Conservation (phyloP, 176 grass and related monocot genomes). For the Oryza brachyantha region DNA sequence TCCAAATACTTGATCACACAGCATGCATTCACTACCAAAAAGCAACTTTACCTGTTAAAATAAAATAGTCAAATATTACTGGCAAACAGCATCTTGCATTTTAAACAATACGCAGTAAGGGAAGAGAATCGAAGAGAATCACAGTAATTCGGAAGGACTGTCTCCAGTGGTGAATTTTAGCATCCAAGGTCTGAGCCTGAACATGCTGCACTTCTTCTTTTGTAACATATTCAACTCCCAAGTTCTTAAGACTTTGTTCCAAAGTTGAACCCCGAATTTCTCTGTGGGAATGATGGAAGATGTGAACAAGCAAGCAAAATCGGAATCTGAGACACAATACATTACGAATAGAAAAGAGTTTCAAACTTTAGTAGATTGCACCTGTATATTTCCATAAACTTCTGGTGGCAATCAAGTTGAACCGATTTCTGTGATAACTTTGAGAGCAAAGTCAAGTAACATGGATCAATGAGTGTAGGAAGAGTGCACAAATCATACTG, state of each 20-base stretch:
- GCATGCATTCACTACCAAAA: conserved; percentile 57
- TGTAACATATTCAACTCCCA: conserved; percentile 57
- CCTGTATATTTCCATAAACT: conserved; percentile 62
- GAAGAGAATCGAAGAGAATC: conserved; percentile 32
- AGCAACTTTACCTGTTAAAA: conserved; percentile 57
- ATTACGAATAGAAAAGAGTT: neutral
- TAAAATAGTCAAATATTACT: conserved; percentile 12
- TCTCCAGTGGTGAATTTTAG: conserved; percentile 50
- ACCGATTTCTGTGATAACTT: conserved; percentile 50
- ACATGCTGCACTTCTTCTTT: conserved; percentile 57
- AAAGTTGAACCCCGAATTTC: conserved; percentile 44
- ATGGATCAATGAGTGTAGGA: conserved; percentile 53
- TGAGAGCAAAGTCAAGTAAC: conserved; percentile 42
- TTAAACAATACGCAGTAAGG: neutral
- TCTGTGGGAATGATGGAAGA: conserved; percentile 25
- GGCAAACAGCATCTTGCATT: neutral
- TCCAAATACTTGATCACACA: conserved; percentile 64
- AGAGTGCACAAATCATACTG: conserved; percentile 26
- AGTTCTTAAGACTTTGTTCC: conserved; percentile 44
- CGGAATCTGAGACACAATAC: neutral
- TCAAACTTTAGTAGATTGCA: conserved; percentile 15
- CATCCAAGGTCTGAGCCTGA: conserved; percentile 39
- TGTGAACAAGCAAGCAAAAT: conserved; percentile 8
- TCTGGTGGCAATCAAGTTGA: conserved; percentile 44
- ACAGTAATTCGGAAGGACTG: conserved; percentile 54